Evolutionary conservation across 192 early-diverging fungal genomes (phyloP).

Genomic region (Backusella tarrabulga): DNA sequence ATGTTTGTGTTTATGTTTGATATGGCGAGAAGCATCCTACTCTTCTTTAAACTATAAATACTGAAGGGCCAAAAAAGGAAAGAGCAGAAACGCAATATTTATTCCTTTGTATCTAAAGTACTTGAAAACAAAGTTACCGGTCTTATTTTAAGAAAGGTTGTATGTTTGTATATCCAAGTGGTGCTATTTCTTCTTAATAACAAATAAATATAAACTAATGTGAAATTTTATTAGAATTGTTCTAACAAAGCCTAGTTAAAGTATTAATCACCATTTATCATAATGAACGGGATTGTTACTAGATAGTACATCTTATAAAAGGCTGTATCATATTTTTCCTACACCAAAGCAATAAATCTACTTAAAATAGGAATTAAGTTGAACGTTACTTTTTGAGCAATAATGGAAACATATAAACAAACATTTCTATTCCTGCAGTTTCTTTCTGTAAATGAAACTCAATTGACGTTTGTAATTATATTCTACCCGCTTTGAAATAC

Average conservation of each 20-base stretch:
- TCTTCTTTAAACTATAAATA: neutral
- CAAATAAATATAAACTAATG: neutral
- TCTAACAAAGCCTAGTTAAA: neutral
- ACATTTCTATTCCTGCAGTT: neutral
- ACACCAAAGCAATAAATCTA: neutral
- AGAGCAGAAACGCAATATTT: neutral
- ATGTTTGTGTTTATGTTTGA: neutral
- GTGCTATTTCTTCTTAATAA: neutral
- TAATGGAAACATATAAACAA: neutral
- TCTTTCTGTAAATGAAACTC: neutral
- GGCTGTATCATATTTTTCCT: neutral
- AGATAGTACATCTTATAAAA: neutral
- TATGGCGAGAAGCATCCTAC: neutral
- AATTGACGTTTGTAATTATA: neutral
- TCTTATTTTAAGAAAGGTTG: neutral
- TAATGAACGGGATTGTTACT: neutral
- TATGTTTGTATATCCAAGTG: neutral
- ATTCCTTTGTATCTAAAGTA: neutral
- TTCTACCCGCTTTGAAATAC: neutral
- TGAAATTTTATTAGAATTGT: neutral
- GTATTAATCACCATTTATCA: neutral
- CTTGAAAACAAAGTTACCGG: neutral
- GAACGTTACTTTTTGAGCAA: neutral
- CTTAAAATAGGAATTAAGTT: neutral
- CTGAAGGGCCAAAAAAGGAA: neutral